Conservation (phyloP, 495 filamentous ascomycete genomes). For the Hypoxylon perforatum region DNA sequence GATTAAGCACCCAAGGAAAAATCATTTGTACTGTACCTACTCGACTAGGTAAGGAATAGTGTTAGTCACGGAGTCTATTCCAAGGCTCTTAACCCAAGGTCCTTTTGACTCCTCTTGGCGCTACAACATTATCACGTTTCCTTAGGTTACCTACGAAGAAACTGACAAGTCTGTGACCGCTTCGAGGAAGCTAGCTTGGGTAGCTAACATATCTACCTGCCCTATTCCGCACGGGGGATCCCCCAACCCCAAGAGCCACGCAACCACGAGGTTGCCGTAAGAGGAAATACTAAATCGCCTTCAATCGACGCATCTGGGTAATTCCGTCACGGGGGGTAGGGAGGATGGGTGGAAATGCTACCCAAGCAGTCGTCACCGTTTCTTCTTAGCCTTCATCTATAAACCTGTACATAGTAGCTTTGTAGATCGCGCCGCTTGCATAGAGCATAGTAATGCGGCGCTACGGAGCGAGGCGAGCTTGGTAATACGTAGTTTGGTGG, state of each 20-base stretch:
- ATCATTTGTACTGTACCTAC: slow-evolving; percentile 20
- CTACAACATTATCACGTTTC: slow-evolving; percentile 42
- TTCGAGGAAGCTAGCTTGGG: too few relatives aligned
- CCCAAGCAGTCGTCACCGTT: slow-evolving; percentile 26
- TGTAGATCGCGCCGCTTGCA: slow-evolving; percentile 23
- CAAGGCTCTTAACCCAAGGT: slow-evolving; percentile 17
- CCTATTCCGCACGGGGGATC: slow-evolving; percentile 11
- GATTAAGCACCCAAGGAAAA: slow-evolving; percentile 26
- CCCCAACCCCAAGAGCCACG: slow-evolving; percentile 5
- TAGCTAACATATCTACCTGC: too few relatives aligned
- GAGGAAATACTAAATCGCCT: slow-evolving; percentile 18
- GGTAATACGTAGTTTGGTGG: slow-evolving; percentile 29
- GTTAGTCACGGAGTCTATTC: slow-evolving; percentile 16
- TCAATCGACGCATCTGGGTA: slow-evolving; percentile 5
- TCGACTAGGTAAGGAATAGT: slow-evolving; percentile 2
- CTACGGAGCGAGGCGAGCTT: slow-evolving; percentile 29
- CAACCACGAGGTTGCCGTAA: slow-evolving; percentile 26
- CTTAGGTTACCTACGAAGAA: slow-evolving; percentile 20
- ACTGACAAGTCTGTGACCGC: slow-evolving; percentile 25
- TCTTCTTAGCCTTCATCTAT: slow-evolving; percentile 21
- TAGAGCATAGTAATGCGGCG: slow-evolving; percentile 43
- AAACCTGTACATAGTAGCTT: too few relatives aligned
- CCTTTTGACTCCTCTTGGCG: slow-evolving; percentile 29
- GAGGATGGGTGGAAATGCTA: slow-evolving; percentile 10
- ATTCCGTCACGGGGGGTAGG: slow-evolving; percentile 15